Evolutionary conservation across 2,329 filamentous ascomycete genomes (phyloP).

Genomic region (Tympanopsis confertula): DNA sequence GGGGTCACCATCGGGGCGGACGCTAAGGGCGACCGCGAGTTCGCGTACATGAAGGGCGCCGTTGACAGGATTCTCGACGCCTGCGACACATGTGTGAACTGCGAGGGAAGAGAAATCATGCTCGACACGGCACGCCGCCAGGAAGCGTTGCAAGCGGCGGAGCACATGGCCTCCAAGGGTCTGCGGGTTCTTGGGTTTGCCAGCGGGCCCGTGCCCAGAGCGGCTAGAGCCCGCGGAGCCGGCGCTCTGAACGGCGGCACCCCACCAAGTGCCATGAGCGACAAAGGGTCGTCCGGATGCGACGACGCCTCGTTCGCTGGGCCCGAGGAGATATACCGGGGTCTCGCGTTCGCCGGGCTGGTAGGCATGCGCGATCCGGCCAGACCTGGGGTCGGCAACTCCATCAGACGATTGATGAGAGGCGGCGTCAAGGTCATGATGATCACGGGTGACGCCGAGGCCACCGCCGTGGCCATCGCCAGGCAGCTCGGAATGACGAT

Average conservation of each 20-base stretch:
- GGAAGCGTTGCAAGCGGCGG: constrained; percentile 68
- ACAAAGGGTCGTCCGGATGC: constrained; percentile 28
- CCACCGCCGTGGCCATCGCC: constrained; percentile 86
- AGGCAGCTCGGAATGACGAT: constrained; percentile 91
- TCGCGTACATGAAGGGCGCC: constrained; percentile 91
- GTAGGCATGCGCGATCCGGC: constrained; percentile 97
- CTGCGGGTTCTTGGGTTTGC: constrained; percentile 87
- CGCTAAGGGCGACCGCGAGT: constrained; percentile 53
- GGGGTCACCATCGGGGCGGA: constrained; percentile 71
- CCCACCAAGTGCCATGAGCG: constrained; percentile 32
- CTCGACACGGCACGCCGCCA: constrained; percentile 66
- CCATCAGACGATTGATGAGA: constrained; percentile 80
- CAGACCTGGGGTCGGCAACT: constrained; percentile 75
- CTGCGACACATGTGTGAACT: constrained; percentile 82
- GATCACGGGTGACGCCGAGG: constrained; percentile 96
- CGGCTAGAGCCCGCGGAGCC: constrained; percentile 26
- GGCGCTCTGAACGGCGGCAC: constrained; percentile 31
- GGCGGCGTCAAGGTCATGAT: constrained; percentile 96
- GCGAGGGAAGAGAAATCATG: constrained; percentile 74
- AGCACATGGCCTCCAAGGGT: constrained; percentile 78
- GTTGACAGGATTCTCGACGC: constrained; percentile 75
- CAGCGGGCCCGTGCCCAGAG: constrained; percentile 57
- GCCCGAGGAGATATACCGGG: constrained; percentile 65
- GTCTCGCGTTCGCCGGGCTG: constrained; percentile 78
- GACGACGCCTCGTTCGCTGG: constrained; percentile 12